Evolutionary conservation across 805 yeast genomes (phyloP), one percentile per base, ranked within the genome.

Genomic region (Suhomyces sp.): DNA sequence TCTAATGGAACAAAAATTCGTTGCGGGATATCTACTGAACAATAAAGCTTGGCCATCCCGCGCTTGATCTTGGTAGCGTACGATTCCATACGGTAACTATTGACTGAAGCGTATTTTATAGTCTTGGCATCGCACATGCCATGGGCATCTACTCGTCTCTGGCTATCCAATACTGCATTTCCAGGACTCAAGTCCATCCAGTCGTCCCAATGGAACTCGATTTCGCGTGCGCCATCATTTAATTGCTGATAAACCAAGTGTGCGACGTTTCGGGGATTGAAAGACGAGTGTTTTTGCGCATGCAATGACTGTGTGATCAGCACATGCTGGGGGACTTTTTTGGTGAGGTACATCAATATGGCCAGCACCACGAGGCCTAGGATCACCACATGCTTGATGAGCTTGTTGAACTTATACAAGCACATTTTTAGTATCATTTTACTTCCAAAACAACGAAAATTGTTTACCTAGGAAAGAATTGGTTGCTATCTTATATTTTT

Each of bases 201-300:
- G 54, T 72, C 74, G 52, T 72, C 76, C 76, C 76, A 72, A 57
- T 72, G 76, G 58, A 71, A 71, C 52, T 51, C 52, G n/a, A 70
- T 57, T 17, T 57, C 58, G 29, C 47, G 43, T 15, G 55, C 33
- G 43, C 50, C 54, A 22, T 44, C 33, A 35, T 54, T 45, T 17
- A 50, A 10, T 20, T 45, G 33, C 13, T 21, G 22, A 21, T 39
- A 46, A 4, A 50, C 33, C 15, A 20, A 12, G 43, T 41, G 43
- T 19, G 59, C 46, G 41, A 50, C 45, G 29, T 58, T 46, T 43
- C 69, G 57, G 3, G 75, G 75, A 50, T 66, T 60, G 55, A 67
- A 70, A 2, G 21, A 20, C 4, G 64, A 58, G n/a, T 51, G 44
- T 46, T 55, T 57, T 31, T 66, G 68, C 17, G 60, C 54, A n/a